phyloP scores from a whole-genome alignment of 371 early-diverging fungal genomes.

The Mucor indicus region DNA sequence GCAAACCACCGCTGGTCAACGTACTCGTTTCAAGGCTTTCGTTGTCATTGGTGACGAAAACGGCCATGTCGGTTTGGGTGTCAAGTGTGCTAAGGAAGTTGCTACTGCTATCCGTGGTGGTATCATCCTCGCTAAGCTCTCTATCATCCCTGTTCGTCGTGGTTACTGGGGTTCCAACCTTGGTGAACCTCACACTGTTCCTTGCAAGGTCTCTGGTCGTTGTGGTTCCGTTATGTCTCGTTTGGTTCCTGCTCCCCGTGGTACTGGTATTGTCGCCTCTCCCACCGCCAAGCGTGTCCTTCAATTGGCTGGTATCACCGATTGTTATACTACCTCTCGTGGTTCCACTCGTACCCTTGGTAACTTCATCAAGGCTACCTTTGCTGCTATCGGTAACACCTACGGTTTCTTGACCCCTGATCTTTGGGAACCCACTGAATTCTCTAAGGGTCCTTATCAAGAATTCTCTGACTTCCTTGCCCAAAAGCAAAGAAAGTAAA shows the following conservation, averaged over 20 bases:
- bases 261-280: constrained; percentile 98
- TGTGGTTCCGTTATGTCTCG: constrained; percentile 96
- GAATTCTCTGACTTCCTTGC: constrained; percentile 89
- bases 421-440: constrained; percentile 89
- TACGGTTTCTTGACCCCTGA: constrained; percentile 97
- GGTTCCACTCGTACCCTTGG: constrained; percentile 90
- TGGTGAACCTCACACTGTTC: constrained; percentile 98
- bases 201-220: constrained; percentile 98
- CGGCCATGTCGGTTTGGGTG: constrained; percentile 98
- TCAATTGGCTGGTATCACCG: constrained; percentile 97
- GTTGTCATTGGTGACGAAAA: constrained; percentile 97
- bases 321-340: constrained; percentile 95
- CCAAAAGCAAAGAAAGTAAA: constrained; percentile 46
- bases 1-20: constrained; percentile 99
- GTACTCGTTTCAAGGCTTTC: constrained; percentile 99
- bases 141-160: constrained; percentile 96
- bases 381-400: constrained; percentile 96
- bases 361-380: constrained; percentile 99
- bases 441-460: constrained; percentile 89
- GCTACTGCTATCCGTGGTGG: constrained; percentile 98
- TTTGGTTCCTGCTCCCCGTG: constrained; percentile 97
- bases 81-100: constrained; percentile 99
- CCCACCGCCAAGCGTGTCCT: constrained; percentile 97
- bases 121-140: constrained; percentile 97
- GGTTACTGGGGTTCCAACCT: constrained; percentile 98